Percentiles rank a stretch among this genome's conserved stretches.
phyloP scores from a whole-genome alignment of 2,329 filamentous ascomycete genomes.

The Penicillium aurantiogriseum region DNA sequence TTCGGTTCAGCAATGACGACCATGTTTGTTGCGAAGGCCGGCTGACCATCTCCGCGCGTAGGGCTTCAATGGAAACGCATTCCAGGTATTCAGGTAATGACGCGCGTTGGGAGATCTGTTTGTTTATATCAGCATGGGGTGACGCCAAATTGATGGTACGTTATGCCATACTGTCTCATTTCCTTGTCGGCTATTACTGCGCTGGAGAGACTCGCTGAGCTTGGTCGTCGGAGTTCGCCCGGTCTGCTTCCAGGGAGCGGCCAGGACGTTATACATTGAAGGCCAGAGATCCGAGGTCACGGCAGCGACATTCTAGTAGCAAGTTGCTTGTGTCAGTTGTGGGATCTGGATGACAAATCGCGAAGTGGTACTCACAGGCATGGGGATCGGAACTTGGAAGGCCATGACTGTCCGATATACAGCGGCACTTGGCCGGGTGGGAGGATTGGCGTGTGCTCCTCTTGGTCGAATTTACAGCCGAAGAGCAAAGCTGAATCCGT shows the following conservation, averaged over 20 bases:
- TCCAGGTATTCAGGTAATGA: constrained; percentile 30
- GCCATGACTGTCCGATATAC: constrained; percentile 47
- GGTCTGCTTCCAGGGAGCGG: constrained; percentile 37
- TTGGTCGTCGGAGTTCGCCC: constrained; percentile 21
- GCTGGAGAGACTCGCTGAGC: constrained; percentile 14
- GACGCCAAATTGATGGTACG: background rate
- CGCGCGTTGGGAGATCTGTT: constrained; percentile 14
- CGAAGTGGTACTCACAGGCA: constrained; percentile 43
- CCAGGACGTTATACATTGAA: constrained; percentile 41
- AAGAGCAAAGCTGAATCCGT: constrained; percentile 3
- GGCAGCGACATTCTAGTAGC: constrained; percentile 46
- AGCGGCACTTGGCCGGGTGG: constrained; percentile 41
- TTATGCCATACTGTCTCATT: constrained; percentile 22
- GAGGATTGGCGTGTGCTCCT: constrained; percentile 20
- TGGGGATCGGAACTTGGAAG: constrained; percentile 50
- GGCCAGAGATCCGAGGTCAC: constrained; percentile 47
- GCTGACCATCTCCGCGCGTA: constrained; percentile 22
- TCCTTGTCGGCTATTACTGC: constrained; percentile 14
- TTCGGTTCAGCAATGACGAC: constrained; percentile 18
- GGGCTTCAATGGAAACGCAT: constrained; percentile 24
- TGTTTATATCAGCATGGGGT: background rate
- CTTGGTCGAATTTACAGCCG: background rate
- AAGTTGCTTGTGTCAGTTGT: constrained; percentile 13
- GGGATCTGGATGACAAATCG: background rate
- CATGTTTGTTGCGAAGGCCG: constrained; percentile 20